These are phyloP conservation scores for Erysimum pusillum DNA, from an alignment of 441 rosid species.

Conservation along the genomic window DNA sequence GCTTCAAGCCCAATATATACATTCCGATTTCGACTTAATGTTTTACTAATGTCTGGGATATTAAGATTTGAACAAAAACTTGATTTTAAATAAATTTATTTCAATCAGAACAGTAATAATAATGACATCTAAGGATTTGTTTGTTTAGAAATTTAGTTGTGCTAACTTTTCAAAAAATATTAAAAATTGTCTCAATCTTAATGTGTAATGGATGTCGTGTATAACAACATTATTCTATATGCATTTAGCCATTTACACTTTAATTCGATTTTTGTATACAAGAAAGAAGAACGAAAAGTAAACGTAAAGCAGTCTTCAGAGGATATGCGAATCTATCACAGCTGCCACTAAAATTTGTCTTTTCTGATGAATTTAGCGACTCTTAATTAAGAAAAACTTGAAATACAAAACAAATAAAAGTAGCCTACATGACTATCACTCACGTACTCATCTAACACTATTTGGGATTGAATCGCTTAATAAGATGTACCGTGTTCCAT, in stretches of 20 bases:
- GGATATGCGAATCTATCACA: conserved; percentile 43
- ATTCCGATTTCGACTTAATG: background rate
- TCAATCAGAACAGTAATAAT: background rate
- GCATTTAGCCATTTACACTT: background rate
- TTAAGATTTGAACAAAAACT: too few species aligned
- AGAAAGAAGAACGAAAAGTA: conserved; percentile 15
- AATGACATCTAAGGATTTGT: background rate
- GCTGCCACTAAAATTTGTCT: conserved; percentile 12
- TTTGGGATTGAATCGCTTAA: conserved; percentile 5
- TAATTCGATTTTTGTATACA: conserved; percentile 14
- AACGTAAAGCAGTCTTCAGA: conserved; percentile 31
- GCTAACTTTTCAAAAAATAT: background rate
- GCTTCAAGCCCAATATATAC: conserved; percentile 22
- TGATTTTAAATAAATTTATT: background rate
- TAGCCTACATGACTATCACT: conserved; percentile 16
- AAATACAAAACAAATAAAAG: conserved; percentile 3
- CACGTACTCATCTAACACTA: background rate
- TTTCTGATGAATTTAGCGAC: background rate
- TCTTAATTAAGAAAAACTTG: background rate
- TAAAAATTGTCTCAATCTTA: conserved; percentile 2
- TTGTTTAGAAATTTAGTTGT: background rate
- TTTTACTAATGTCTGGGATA: conserved; percentile 1
- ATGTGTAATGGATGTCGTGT: conserved; percentile 35
- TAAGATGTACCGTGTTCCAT: background rate
- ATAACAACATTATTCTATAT: conserved; percentile 36